Evolutionary conservation across 2,329 filamentous ascomycete species (phyloP).

Genomic region (Fusarium concolor): DNA sequence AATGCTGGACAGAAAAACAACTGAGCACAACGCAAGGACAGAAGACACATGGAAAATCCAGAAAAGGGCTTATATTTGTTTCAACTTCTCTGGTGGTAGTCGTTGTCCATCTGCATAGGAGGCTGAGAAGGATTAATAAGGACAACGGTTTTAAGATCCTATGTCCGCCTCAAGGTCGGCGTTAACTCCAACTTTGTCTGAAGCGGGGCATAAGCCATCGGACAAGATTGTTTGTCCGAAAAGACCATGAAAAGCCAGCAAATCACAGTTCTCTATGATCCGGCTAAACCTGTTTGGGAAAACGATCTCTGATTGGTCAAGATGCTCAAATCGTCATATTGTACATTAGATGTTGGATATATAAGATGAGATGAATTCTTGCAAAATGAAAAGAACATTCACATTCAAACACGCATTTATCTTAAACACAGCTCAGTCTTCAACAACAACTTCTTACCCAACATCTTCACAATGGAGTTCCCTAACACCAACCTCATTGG

Average conservation of each 20-base stretch:
- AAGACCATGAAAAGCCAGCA: not conserved
- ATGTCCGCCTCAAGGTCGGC: conserved; percentile 4
- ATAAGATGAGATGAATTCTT: conserved; percentile 20
- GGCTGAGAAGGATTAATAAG: not conserved
- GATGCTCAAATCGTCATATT: not conserved
- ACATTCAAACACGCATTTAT: rapidly evolving
- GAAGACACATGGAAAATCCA: too few species aligned
- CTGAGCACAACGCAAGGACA: too few species aligned
- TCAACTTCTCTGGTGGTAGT: too few species aligned
- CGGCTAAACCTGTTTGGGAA: not conserved
- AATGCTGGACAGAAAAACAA: too few species aligned
- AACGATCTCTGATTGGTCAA: conserved; percentile 24
- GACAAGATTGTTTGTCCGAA: not conserved
- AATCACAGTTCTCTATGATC: not conserved
- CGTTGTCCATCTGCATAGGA: too few species aligned
- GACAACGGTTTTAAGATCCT: conserved; percentile 4
- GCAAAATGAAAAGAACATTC: too few species aligned
- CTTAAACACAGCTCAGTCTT: not conserved
- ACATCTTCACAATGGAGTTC: conserved; percentile 35
- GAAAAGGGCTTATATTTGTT: too few species aligned
- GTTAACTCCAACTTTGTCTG: not conserved
- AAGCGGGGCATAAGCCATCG: not conserved
- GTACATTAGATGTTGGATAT: not conserved
- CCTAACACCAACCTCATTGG: conserved; percentile 40
- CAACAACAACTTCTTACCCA: not conserved